phyloP scores from a whole-genome alignment of 208 protist species.

The Naegleria gruberi region DNA sequence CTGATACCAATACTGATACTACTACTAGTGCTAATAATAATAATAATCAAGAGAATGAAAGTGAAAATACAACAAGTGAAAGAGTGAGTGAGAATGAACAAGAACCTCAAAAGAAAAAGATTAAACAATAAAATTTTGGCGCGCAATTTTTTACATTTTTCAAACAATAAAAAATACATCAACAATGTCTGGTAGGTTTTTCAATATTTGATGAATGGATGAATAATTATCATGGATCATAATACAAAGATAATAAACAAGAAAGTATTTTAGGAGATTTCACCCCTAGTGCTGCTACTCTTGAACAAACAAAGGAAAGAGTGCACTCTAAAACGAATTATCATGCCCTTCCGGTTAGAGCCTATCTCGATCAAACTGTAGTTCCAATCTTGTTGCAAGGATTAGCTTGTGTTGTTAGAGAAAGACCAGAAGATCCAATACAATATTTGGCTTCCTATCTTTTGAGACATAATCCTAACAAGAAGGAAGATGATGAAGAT shows the following conservation, averaged over 20 bases:
- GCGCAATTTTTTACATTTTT: too few relatives aligned
- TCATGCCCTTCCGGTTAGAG: constrained; percentile 36
- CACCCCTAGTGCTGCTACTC: not conserved
- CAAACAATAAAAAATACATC: too few relatives aligned
- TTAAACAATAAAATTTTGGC: too few relatives aligned
- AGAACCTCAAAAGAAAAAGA: too few relatives aligned
- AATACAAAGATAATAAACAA: not conserved
- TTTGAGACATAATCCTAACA: constrained; percentile 38
- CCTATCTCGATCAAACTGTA: constrained; percentile 73
- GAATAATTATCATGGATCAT: too few relatives aligned
- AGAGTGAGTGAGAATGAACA: too few relatives aligned
- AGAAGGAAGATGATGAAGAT: constrained; percentile 6
- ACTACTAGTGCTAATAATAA: too few relatives aligned
- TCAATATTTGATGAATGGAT: too few relatives aligned
- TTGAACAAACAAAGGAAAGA: not conserved
- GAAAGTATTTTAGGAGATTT: not conserved
- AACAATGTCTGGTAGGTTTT: too few relatives aligned
- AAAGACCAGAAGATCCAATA: constrained; percentile 75
- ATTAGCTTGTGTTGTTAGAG: constrained; percentile 66
- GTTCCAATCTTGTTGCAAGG: constrained; percentile 68
- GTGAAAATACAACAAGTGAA: too few relatives aligned
- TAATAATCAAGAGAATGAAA: not conserved
- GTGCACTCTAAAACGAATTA: not conserved
- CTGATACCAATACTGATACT: too few relatives aligned
- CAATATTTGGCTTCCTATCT: constrained; percentile 64